Base-by-base conservation (phyloP, 2,329 filamentous ascomycete genomes). In the Ophiostoma piceae region DNA sequence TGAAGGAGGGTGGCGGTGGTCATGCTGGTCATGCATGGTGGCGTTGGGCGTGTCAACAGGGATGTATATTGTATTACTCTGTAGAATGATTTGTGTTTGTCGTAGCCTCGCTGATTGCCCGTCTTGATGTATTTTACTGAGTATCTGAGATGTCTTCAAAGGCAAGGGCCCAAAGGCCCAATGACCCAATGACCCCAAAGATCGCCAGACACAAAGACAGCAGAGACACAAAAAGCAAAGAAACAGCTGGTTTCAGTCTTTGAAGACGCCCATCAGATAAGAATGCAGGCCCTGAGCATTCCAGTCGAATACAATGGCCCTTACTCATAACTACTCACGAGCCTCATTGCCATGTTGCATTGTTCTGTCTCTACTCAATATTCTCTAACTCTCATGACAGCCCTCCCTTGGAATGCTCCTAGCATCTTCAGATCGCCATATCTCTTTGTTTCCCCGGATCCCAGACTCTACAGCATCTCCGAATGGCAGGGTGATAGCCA, bases 1-100 rank as follows among this genome's bases (percentile, higher is more conserved):
- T 62, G 57, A 32, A 32, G 57, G 57, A 35, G 57, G 57, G 57
- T 62, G 57, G 57, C 57, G n/a, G 9, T 57, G 51, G 43, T 47
- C 43, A n/a, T 47, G 43, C 51, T 26, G 51, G 51, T 57, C 22
- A 57, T 26, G 51, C 51, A 26, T 57, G 51, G 51, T 26, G 51
- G 22, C 51, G 54, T 60, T 60, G 54, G 54, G 8, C 51, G 51
- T 57, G 51, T 57, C 51, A 57, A n/a, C 43, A 47, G 43, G 43
- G 43, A 47, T 43, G 26, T 29, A 16, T 16, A 43, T 43, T 43
- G 35, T 16, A 43, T 43, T 43, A 8, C 35, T 35, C 35, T 35
- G 35, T 35, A 35, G 35, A 35, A 2, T 35, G 35, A 35, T 8
- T 8, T 35, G 35, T 6, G 35, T 35, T 8, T 35, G 35, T 43